Evolutionary conservation across 2,329 filamentous ascomycete genomes (phyloP).

Genomic region (Ceratocystiopsis sp.): DNA sequence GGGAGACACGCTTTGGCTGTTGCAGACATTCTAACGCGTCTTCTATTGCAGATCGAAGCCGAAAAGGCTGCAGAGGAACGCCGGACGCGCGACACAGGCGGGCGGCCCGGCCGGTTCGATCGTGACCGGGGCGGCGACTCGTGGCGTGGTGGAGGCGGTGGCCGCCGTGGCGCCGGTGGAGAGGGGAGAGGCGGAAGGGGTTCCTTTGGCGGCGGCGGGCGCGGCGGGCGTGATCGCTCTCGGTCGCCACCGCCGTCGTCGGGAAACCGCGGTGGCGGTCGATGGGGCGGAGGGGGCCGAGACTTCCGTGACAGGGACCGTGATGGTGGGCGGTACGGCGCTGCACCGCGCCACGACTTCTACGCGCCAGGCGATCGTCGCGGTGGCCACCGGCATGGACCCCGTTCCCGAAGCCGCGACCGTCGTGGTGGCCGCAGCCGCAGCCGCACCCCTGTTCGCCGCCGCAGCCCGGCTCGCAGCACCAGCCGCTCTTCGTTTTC

Average conservation of each 20-base stretch:
- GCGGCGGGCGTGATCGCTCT: constrained; percentile 28
- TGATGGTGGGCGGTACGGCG: constrained; percentile 18
- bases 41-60: constrained; percentile 49
- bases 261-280: constrained; percentile 3
- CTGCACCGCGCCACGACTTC: constrained; percentile 23
- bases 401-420: constrained; percentile 8
- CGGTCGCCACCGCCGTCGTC: constrained; percentile 21
- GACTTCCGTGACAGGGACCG: constrained; percentile 22
- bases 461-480: constrained; percentile 5
- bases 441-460: constrained; percentile 20
- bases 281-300: constrained; percentile 21
- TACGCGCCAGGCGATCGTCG: constrained; percentile 35
- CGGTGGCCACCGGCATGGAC: constrained; percentile 12
- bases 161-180: constrained; percentile 10
- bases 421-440: constrained; percentile 20
- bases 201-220: constrained; percentile 26
- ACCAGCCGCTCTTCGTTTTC: constrained; percentile 15
- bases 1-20: too few relatives aligned
- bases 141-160: constrained; percentile 35
- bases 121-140: constrained; percentile 26
- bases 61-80: constrained; percentile 67
- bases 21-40: background rate
- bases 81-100: constrained; percentile 45
- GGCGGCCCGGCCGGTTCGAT: constrained; percentile 22
- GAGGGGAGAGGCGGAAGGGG: constrained; percentile 26